Conservation (phyloP, 495 filamentous ascomycete species). For the Melanomma pulvis-pyrius region DNA sequence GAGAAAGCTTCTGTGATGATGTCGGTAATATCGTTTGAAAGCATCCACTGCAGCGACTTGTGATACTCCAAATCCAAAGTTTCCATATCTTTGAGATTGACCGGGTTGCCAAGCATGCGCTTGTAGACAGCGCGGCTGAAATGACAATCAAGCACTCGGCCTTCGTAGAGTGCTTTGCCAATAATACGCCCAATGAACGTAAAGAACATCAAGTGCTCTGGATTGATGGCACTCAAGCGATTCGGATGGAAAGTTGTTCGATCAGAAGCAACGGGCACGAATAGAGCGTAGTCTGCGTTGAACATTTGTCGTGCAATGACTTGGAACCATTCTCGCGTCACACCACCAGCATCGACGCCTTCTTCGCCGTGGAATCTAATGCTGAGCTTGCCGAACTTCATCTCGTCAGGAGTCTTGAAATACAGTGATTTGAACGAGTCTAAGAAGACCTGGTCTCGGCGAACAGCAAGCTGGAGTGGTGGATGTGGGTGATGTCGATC, state of each 20-base stretch:
- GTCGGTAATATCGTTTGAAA: conserved; percentile 98
- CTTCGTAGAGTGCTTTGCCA: conserved; percentile 97
- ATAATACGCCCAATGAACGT: conserved; percentile 99
- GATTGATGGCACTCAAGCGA: conserved; percentile 86
- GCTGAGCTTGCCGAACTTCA: conserved; percentile 97
- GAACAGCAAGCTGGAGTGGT: conserved; percentile 83
- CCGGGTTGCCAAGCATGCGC: conserved; percentile 87
- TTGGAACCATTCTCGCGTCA: conserved; percentile 99
- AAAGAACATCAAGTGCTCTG: conserved; percentile 97
- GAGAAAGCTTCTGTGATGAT: conserved; percentile 98
- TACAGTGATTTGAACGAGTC: conserved; percentile 96
- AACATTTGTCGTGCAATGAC: conserved; percentile 98
- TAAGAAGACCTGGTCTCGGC: conserved; percentile 94
- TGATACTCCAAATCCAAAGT: conserved; percentile 98
- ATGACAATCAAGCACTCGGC: conserved; percentile 94
- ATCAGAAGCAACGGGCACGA: conserved; percentile 95
- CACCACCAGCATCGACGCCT: conserved; percentile 95
- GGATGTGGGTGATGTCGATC: conserved; percentile 64
- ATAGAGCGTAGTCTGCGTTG: conserved; percentile 95
- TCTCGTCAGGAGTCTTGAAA: conserved; percentile 91
- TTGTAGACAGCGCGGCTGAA: conserved; percentile 99
- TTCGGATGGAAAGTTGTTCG: conserved; percentile 99
- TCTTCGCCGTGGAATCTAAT: conserved; percentile 98
- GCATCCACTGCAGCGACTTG: conserved; percentile 98
- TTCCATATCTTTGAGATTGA: conserved; percentile 99